A percentile compares a stretch with the other conserved stretches of the same genome.
Evolutionary conservation across 208 protist genomes (phyloP).

Genomic region (Trypanosoma melophagium): DNA sequence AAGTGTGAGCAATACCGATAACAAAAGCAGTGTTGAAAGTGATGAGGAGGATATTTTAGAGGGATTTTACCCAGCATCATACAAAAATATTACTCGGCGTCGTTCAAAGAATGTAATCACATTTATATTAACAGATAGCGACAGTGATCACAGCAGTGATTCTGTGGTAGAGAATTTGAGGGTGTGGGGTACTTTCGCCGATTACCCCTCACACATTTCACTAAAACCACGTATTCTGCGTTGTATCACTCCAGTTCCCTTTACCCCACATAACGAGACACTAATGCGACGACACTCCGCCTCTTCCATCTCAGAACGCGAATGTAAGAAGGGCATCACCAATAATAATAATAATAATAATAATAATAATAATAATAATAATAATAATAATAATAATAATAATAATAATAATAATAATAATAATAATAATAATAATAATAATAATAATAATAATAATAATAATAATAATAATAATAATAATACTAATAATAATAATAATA

Average conservation of each 20-base stretch:
- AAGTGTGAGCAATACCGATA: neutral
- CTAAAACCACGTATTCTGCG: neutral
- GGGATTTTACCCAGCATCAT: conserved; percentile 46
- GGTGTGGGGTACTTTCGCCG: too few species aligned
- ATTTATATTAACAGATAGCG: conserved; percentile 38
- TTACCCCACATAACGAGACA: neutral
- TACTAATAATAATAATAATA: too few species aligned
- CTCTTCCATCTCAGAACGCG: neutral
- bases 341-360: too few species aligned
- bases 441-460: too few species aligned
- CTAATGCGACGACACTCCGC: conserved; percentile 3
- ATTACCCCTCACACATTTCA: neutral
- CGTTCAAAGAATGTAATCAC: conserved; percentile 35
- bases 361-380: too few species aligned
- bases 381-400: too few species aligned
- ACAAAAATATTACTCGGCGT: conserved; percentile 22
- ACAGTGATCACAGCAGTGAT: conserved; percentile 13
- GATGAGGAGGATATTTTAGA: conserved; percentile 36
- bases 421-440: too few species aligned
- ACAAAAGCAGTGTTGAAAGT: conserved; percentile 17
- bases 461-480: too few species aligned
- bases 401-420: too few species aligned
- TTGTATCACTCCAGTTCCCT: neutral
- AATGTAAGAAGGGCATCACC: too few species aligned
- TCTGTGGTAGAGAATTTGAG: neutral